A percentile compares a stretch with the other conserved stretches of the same genome.
phyloP scores from a whole-genome alignment of 140 eudicot genomes.

The Anethum foeniculum region DNA sequence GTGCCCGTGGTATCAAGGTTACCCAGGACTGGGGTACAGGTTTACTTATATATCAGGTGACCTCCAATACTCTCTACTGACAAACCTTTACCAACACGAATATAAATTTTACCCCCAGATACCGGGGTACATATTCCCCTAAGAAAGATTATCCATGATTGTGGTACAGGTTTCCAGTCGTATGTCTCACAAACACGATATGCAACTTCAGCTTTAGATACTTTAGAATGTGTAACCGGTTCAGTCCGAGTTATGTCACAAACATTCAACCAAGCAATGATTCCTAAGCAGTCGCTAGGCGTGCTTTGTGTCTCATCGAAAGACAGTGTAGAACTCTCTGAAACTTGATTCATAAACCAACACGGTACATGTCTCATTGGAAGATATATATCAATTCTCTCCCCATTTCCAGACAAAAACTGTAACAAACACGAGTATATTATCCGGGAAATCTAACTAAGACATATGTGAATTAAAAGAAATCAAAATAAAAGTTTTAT shows the following conservation, averaged over 20 bases:
- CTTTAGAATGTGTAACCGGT: too few species aligned
- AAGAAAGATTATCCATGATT: background rate
- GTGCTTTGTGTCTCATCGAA: background rate
- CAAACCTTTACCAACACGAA: background rate
- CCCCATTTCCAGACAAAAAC: background rate
- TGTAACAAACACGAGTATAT: background rate
- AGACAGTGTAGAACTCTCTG: background rate
- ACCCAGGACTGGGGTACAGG: too few species aligned
- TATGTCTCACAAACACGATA: background rate
- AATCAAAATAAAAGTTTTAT: too few species aligned
- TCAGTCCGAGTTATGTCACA: too few species aligned
- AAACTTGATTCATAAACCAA: background rate
- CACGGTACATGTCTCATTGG: background rate
- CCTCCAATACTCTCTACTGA: background rate
- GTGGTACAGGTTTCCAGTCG: background rate
- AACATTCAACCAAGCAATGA: background rate
- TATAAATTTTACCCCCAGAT: too few species aligned
- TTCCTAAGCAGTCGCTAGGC: background rate
- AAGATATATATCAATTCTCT: background rate
- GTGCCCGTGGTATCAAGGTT: too few species aligned
- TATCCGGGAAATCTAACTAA: background rate
- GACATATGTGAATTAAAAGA: too few species aligned
- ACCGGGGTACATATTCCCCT: too few species aligned
- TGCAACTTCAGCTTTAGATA: too few species aligned
- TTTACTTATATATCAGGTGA: background rate